These are phyloP conservation scores for Dalechampia spathulata DNA, from an alignment of 441 rosid genomes.

Conservation along the genomic window DNA sequence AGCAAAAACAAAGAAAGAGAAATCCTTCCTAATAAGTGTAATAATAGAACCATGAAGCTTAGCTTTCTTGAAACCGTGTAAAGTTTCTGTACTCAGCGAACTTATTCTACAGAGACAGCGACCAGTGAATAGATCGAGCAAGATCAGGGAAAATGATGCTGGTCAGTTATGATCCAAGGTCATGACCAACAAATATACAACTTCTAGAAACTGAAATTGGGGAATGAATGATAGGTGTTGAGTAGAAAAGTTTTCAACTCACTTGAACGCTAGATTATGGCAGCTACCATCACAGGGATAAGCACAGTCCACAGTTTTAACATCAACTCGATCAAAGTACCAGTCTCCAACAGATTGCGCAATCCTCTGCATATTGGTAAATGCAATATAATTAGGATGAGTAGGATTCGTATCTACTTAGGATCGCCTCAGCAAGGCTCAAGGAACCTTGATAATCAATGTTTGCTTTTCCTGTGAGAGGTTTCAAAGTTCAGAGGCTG, in stretches of 20 bases:
- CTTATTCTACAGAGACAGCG: slow-evolving; percentile 1
- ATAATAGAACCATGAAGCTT: background rate
- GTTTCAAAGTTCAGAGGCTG: background rate
- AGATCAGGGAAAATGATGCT: slow-evolving; percentile 9
- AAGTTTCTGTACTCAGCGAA: slow-evolving; percentile 5
- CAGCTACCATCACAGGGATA: slow-evolving; percentile 87
- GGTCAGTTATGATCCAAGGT: slow-evolving; percentile 2
- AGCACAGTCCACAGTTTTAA: slow-evolving; percentile 70
- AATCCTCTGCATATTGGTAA: slow-evolving; percentile 46
- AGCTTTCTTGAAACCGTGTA: background rate
- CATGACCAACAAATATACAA: slow-evolving; percentile 12
- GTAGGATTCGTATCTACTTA: no score
- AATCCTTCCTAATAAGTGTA: background rate
- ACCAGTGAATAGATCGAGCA: background rate
- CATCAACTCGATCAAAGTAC: slow-evolving; percentile 72
- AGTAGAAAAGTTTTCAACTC: slow-evolving; percentile 20
- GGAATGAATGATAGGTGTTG: slow-evolving; percentile 11
- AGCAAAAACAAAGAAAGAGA: background rate
- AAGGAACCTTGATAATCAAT: no score
- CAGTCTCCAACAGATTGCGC: slow-evolving; percentile 93
- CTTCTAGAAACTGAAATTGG: slow-evolving; percentile 13
- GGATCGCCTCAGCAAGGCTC: no score
- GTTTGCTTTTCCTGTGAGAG: background rate
- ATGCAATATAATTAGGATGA: background rate
- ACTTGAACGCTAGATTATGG: slow-evolving; percentile 67